These are phyloP conservation scores for Irpex sp. DNA, from an alignment of 1,284 basidiomycete genomes.

Conservation along the genomic window DNA sequence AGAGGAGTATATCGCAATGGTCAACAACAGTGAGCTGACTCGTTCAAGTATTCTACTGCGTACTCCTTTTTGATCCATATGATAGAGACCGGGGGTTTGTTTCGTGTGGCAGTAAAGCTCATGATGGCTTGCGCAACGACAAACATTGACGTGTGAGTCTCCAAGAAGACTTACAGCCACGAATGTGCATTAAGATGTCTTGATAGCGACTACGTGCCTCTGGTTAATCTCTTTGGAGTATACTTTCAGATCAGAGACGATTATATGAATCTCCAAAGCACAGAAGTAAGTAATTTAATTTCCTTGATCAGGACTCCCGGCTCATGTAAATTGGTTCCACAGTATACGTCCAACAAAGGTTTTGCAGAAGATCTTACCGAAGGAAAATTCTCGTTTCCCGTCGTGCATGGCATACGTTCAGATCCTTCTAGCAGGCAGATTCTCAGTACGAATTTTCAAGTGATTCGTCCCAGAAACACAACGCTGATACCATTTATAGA, in stretches of 20 bases:
- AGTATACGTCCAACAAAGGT: constrained; percentile 92
- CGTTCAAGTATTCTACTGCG: too few relatives aligned
- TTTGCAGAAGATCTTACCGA: constrained; percentile 95
- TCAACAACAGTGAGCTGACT: constrained; percentile 80
- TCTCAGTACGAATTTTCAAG: constrained; percentile 57
- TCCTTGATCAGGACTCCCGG: too few relatives aligned
- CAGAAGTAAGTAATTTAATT: constrained; percentile 47
- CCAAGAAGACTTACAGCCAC: not conserved
- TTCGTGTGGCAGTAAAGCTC: constrained; percentile 90
- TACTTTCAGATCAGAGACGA: constrained; percentile 98
- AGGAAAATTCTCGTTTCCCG: constrained; percentile 95
- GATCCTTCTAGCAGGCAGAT: constrained; percentile 74
- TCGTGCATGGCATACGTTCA: constrained; percentile 85
- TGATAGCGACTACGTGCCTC: constrained; percentile 81
- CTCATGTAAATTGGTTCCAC: not conserved
- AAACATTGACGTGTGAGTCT: constrained; percentile 57
- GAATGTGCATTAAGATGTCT: not conserved
- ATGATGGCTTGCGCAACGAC: constrained; percentile 88
- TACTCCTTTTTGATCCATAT: not conserved
- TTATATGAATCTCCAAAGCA: constrained; percentile 92
- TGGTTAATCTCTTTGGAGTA: constrained; percentile 93
- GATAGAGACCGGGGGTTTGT: constrained; percentile 91
- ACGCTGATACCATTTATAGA: constrained; percentile 43
- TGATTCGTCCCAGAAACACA: not conserved
- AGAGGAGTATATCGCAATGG: constrained; percentile 94